These are phyloP conservation scores for Macaranga tanarius DNA, from an alignment of 441 rosid species.

Conservation along the genomic window DNA sequence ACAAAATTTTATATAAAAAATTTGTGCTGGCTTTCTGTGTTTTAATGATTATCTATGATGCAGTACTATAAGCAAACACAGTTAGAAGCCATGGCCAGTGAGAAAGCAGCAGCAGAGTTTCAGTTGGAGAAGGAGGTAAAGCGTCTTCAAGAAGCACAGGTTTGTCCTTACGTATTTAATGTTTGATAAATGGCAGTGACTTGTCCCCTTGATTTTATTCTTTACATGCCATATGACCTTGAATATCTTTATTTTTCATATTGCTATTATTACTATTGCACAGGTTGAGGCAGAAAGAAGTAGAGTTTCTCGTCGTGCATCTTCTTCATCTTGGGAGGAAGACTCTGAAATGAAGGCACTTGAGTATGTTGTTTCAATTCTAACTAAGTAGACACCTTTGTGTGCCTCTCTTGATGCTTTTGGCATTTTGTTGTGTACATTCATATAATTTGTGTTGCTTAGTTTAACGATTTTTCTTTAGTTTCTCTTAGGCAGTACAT, in stretches of 20 bases:
- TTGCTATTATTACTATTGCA: slow-evolving; percentile 18
- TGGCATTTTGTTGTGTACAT: slow-evolving; percentile 10
- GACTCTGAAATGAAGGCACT: slow-evolving; percentile 89
- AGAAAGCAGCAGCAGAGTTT: slow-evolving; percentile 98
- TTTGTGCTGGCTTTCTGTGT: slow-evolving; percentile 13
- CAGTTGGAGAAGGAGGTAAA: slow-evolving; percentile 95
- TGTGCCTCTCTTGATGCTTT: slow-evolving; percentile 16
- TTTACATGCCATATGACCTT: slow-evolving; percentile 14
- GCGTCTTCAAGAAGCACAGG: slow-evolving; percentile 89
- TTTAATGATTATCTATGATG: slow-evolving; percentile 23
- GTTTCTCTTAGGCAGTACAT: background rate
- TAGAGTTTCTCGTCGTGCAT: slow-evolving; percentile 71
- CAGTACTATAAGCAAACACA: slow-evolving; percentile 99
- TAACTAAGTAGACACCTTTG: background rate
- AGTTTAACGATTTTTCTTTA: background rate
- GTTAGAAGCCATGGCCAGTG: slow-evolving; percentile 95
- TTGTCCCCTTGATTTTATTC: slow-evolving; percentile 13
- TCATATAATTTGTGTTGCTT: background rate
- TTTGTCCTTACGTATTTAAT: slow-evolving; percentile 25
- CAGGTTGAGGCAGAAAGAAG: slow-evolving; percentile 91
- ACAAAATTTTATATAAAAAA: slow-evolving; percentile 5
- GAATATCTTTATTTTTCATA: slow-evolving; percentile 15
- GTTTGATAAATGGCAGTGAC: slow-evolving; percentile 16
- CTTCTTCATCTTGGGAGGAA: slow-evolving; percentile 88
- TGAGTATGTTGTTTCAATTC: slow-evolving; percentile 58